Conservation (phyloP, 257 asterid species). For the Gynochthodes officinalis region DNA sequence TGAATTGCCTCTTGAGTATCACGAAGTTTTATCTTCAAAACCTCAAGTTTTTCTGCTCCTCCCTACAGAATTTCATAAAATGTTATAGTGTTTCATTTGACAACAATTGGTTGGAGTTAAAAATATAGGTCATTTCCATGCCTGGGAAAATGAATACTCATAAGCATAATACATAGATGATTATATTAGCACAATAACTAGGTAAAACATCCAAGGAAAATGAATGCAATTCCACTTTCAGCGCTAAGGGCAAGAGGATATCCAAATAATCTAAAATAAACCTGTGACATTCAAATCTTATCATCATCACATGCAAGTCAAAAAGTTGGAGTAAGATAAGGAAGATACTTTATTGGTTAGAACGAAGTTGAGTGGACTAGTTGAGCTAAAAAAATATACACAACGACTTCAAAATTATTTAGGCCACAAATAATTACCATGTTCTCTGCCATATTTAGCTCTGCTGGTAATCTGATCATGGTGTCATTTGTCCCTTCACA, state of each 20-base stretch:
- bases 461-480: conserved; percentile 16
- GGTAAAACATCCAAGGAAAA: neutral
- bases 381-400: neutral
- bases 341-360: neutral
- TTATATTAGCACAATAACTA: neutral
- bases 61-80: conserved; percentile 16
- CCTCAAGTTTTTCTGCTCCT: conserved; percentile 33
- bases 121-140: neutral
- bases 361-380: conserved; percentile 15
- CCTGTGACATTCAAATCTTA: neutral
- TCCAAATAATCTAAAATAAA: neutral
- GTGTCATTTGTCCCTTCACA: conserved; percentile 19
- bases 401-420: neutral
- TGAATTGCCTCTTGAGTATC: conserved; percentile 35
- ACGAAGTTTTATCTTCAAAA: conserved; percentile 30
- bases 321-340: conserved; percentile 6
- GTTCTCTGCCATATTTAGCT: conserved; percentile 28
- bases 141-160: neutral
- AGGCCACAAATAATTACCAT: conserved; percentile 36
- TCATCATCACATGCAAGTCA: conserved; percentile 12
- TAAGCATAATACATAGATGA: neutral
- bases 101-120: too few species aligned
- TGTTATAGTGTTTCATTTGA: neutral
- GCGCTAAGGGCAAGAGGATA: neutral
- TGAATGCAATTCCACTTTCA: neutral